Percentiles rank a stretch among this genome's conserved stretches.
Conservation (phyloP, 169 alveolate species). For the Amoebophrya sp. region DNA sequence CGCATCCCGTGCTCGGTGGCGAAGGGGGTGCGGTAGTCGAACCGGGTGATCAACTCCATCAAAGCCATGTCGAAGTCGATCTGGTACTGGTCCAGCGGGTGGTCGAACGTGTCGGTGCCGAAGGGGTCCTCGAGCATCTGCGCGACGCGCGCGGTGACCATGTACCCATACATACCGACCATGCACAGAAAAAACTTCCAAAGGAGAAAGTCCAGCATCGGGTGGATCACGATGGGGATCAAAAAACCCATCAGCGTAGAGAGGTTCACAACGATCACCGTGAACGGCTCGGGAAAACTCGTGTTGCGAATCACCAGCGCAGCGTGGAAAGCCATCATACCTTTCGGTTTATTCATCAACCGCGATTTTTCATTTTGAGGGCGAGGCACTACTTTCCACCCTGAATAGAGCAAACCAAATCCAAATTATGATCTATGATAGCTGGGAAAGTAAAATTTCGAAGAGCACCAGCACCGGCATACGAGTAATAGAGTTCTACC, state of each 20-base stretch:
- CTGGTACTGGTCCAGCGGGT: background rate
- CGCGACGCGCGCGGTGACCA: background rate
- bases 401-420: too few species aligned
- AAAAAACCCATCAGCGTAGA: background rate
- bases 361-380: too few species aligned
- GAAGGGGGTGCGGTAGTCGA: too few species aligned
- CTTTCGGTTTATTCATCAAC: too few species aligned
- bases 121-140: background rate
- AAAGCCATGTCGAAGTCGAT: background rate
- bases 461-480: too few species aligned
- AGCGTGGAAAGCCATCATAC: background rate
- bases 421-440: too few species aligned
- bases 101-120: background rate
- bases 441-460: too few species aligned
- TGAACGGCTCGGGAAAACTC: background rate
- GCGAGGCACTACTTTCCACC: too few species aligned
- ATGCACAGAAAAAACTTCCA: background rate
- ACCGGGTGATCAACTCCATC: background rate
- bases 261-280: background rate
- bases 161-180: background rate
- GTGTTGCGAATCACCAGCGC: background rate
- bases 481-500: too few species aligned
- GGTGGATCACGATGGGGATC: background rate
- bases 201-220: background rate
- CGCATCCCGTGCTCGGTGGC: too few species aligned